Evolutionary conservation across 495 filamentous ascomycete species (phyloP), one percentile per base, ranked within the genome.

Genomic region (Penicillium lagena): DNA sequence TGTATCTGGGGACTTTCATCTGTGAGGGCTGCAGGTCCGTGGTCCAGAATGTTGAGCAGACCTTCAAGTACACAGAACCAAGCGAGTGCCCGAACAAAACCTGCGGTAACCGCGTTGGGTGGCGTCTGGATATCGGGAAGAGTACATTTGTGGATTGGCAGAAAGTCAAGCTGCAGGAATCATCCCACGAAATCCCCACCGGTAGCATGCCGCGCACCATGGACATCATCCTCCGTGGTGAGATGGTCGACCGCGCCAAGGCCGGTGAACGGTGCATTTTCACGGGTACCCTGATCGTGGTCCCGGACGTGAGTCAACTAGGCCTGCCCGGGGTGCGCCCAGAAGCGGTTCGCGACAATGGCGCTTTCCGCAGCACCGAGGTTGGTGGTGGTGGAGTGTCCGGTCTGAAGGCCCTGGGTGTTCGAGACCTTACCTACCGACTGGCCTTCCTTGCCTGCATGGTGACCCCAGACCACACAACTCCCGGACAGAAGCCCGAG

Each of bases 81-180:
- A 86, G 89, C 4, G 89, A 96, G 68, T 99, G 93, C 55, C 93
- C 93, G 0, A 97, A 96, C 54, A 51, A 73, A n/a, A 82, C 77
- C n/a, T 99, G 93, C 58, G 80, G 80, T 44, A 99, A 99, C 69
- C 83, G 91, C 22, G 67, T 76, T 38, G 89, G 86, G 13, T 99
- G 93, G 93, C 81, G 89, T 17, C 71, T 99, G 6, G 91, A 99
- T 53, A 97, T 99, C 59, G 79, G 89, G 36, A 93, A 96, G 63
- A 96, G 90, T 60, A 95, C 90, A 2, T 99, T 99, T 56, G 86
- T 97, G 14, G 93, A 99, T 66, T 99, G 93, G 93, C 93, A 99
- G 52, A 97, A 97, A 61, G 87, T 97, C 15, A 82, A 94, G 40
- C 85, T 97, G 29, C 93, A 99, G 64, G 93, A 99, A 67, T 97